A percentile compares a stretch with the other conserved stretches of the same genome.
phyloP scores from a whole-genome alignment of 768 basidiomycete genomes.

The Astraeus odoratus region DNA sequence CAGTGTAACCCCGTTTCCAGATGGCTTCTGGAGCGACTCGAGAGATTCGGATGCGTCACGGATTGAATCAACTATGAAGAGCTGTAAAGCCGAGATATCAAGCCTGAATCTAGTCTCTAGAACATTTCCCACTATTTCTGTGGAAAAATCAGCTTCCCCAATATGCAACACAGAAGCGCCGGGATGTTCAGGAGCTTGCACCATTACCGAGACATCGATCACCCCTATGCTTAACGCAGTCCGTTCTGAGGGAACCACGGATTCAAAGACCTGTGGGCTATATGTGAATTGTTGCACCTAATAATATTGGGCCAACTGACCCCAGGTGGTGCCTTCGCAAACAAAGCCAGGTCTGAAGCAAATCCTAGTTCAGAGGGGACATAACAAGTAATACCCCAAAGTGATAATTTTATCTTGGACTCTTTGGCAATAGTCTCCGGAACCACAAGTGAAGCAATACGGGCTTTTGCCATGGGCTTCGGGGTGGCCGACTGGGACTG shows the following conservation, averaged over 20 bases:
- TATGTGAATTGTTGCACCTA: slow-evolving; percentile 4
- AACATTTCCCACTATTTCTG: slow-evolving; percentile 65
- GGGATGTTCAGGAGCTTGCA: slow-evolving; percentile 47
- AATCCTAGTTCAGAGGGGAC: slow-evolving; percentile 57
- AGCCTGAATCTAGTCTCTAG: slow-evolving; percentile 48
- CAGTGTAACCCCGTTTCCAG: slow-evolving; percentile 32
- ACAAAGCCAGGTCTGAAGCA: slow-evolving; percentile 52
- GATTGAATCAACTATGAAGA: slow-evolving; percentile 54
- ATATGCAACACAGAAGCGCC: slow-evolving; percentile 66
- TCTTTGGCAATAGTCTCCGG: slow-evolving; percentile 68
- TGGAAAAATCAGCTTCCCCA: slow-evolving; percentile 60
- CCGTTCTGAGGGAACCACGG: slow-evolving; percentile 85
- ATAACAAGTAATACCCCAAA: slow-evolving; percentile 59
- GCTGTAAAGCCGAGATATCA: slow-evolving; percentile 38
- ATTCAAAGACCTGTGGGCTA: slow-evolving; percentile 68
- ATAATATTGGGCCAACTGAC: slow-evolving; percentile 39
- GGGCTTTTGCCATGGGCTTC: slow-evolving; percentile 50
- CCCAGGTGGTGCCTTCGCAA: slow-evolving; percentile 80
- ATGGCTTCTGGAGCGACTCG: slow-evolving; percentile 13
- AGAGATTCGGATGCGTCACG: slow-evolving; percentile 19
- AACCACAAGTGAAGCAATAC: slow-evolving; percentile 58
- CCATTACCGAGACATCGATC: slow-evolving; percentile 57
- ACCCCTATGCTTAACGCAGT: slow-evolving; percentile 65
- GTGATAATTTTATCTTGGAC: slow-evolving; percentile 57
- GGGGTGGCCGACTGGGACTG: slow-evolving; percentile 35